Percentiles rank a stretch among this genome's conserved stretches.
phyloP scores from a whole-genome alignment of 257 asterid species.

The Hygrophila difformis region DNA sequence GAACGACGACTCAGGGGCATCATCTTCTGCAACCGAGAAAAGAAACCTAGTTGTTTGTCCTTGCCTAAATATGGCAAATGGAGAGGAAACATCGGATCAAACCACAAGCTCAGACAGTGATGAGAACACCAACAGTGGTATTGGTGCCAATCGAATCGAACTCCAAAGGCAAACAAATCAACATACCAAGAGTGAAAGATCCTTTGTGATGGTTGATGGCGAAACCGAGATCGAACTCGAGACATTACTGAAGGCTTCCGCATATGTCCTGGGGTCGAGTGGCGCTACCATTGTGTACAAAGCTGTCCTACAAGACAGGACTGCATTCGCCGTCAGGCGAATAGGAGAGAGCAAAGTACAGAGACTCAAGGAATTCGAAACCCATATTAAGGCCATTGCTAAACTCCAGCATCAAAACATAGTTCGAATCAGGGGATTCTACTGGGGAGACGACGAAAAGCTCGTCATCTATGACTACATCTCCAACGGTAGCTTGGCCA shows the following conservation, averaged over 20 bases:
- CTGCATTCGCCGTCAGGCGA: conserved; percentile 73
- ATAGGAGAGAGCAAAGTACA: conserved; percentile 61
- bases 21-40: conserved; percentile 24
- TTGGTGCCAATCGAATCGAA: conserved; percentile 12
- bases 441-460: conserved; percentile 88
- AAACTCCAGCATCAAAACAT: conserved; percentile 65
- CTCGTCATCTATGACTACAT: conserved; percentile 73
- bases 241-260: conserved; percentile 73
- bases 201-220: conserved; percentile 74
- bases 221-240: conserved; percentile 62
- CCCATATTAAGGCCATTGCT: conserved; percentile 53
- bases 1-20: conserved; percentile 27
- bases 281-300: conserved; percentile 66
- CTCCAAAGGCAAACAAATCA: conserved; percentile 6
- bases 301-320: conserved; percentile 77
- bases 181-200: conserved; percentile 23
- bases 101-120: conserved; percentile 50
- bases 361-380: conserved; percentile 56
- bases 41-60: conserved; percentile 34
- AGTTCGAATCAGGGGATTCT: conserved; percentile 70
- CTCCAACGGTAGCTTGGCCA: conserved; percentile 86
- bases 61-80: conserved; percentile 40
- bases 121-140: conserved; percentile 14
- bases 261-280: conserved; percentile 73
- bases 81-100: conserved; percentile 55